A percentile compares a stretch with the other conserved stretches of the same genome.
phyloP scores from a whole-genome alignment of 1,139 yeast genomes.

The Tardiomyces digboiensis region DNA sequence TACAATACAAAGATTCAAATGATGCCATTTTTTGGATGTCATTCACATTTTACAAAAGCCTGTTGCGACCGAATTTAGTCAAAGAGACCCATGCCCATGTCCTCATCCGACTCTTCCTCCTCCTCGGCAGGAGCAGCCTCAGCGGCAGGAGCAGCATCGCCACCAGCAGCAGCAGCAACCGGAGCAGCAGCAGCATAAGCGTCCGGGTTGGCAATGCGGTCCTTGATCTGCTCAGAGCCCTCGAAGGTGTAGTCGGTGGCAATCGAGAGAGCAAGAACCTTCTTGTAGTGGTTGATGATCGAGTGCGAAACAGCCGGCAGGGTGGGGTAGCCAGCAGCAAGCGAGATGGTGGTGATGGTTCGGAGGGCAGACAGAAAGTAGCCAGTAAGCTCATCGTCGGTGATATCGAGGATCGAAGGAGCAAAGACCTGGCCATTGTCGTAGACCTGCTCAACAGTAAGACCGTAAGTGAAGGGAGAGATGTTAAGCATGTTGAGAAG shows the following conservation, averaged over 20 bases:
- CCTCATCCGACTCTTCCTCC: slow-evolving; percentile 84
- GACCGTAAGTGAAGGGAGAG: slow-evolving; percentile 99
- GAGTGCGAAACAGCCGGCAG: slow-evolving; percentile 99
- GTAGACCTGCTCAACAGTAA: slow-evolving; percentile 93
- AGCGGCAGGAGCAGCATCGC: slow-evolving; percentile 53
- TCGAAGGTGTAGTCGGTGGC: slow-evolving; percentile 99
- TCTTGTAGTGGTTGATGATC: slow-evolving; percentile 98
- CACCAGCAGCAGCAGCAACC: slow-evolving; percentile 62
- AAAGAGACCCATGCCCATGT: slow-evolving; percentile 66
- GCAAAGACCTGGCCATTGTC: slow-evolving; percentile 99
- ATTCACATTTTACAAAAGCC: too few relatives aligned
- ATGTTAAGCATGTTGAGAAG: slow-evolving; percentile 99
- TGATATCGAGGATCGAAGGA: slow-evolving; percentile 93
- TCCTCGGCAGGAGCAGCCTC: slow-evolving; percentile 73
- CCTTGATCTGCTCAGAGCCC: slow-evolving; percentile 98
- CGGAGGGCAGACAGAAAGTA: slow-evolving; percentile 91
- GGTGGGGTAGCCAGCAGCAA: slow-evolving; percentile 99
- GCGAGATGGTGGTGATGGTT: slow-evolving; percentile 92
- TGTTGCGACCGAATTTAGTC: too few relatives aligned
- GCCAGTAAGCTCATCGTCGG: slow-evolving; percentile 89
- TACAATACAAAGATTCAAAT: too few relatives aligned
- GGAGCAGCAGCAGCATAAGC: slow-evolving; percentile 99
- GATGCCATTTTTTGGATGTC: too few relatives aligned
- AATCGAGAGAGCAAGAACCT: slow-evolving; percentile 92
- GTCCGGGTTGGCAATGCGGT: slow-evolving; percentile 99